Base-by-base conservation (phyloP, 768 basidiomycete species). In the Podaxis sp. region DNA sequence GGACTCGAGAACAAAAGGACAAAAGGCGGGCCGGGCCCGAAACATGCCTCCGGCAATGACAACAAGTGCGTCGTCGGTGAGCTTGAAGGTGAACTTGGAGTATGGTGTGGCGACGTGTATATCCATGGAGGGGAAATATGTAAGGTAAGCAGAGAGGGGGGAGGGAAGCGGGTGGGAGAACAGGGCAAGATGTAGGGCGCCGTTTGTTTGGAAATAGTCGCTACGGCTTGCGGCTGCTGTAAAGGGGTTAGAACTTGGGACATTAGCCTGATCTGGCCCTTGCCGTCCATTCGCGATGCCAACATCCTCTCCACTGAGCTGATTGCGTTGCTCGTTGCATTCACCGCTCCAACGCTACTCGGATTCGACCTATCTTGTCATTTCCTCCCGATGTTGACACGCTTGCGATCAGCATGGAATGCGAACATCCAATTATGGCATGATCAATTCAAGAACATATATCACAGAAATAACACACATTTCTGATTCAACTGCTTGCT, bases 131-230 rank as follows among this genome's bases (percentile, higher is more conserved):
- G 43, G 22, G 54, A 33, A 33, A 53, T 53, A 53, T 27, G 51
- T 33, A n/a, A 33, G 9, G 27, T 25, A 27, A 4, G 25, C 2
- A 46, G 11, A 27, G 27, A 19, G 17, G 22, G 49, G 36, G 17
- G 11, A 19, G 17, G 24, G 7, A 17, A 46, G 49, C 15, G 36
- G 53, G 60, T 61, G 60, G 53, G 52, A 54, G 52, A 47, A 46
- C 33, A 47, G 52, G 53, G 22, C 52, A 61, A 47, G 53, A 12
- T 46, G 53, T 24, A 22, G 13, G 54, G 60, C 60, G 53, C 29
- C 60, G 56, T 62, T 47, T 62, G 61, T 62, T 47, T 62, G 61
- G 55, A 62, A 59, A 62, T 55, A 55, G 40, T 55, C 43, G 22
- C 53, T 47, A 53, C 22, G 53, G 40, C 59, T 54, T 33, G 50